Evolutionary conservation across 768 basidiomycete genomes (phyloP).

Genomic region (Rhodotorula kratochvilovae): DNA sequence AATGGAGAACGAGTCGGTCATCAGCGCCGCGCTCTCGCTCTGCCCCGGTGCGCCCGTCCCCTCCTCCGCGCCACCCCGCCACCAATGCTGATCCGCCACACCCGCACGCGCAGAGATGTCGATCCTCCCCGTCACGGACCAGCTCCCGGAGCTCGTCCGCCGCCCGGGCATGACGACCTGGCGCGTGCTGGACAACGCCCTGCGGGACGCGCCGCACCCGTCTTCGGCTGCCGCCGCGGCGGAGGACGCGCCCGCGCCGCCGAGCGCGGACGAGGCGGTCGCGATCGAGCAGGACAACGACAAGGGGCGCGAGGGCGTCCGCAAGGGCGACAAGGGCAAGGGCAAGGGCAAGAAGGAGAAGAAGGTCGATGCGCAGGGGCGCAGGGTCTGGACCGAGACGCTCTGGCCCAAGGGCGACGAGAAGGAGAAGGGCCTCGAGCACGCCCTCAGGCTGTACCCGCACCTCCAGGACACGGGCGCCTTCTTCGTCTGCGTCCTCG

Average conservation of each 20-base stretch:
- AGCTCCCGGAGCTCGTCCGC: conserved; percentile 66
- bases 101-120: conserved; percentile 52
- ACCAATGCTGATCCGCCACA: neutral
- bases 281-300: conserved; percentile 12
- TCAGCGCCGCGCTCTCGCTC: conserved; percentile 71
- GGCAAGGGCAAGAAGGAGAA: conserved; percentile 14
- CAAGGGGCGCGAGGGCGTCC: neutral
- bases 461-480: conserved; percentile 95
- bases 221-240: conserved; percentile 7
- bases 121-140: conserved; percentile 70
- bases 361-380: conserved; percentile 49
- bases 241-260: neutral
- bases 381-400: conserved; percentile 55
- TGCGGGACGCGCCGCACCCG: conserved; percentile 26
- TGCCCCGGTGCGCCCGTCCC: conserved; percentile 58
- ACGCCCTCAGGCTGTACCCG: conserved; percentile 84
- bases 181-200: conserved; percentile 63
- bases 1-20: conserved; percentile 92
- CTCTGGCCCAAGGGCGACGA: conserved; percentile 75
- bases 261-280: conserved; percentile 14
- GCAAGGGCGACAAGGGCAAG: neutral
- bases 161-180: conserved; percentile 72
- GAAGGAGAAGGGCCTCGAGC: conserved; percentile 59
- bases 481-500: conserved; percentile 89
- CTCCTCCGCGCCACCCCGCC: neutral